phyloP scores from a whole-genome alignment of 176 grass and related monocot species.

The Aechmea fasciata region DNA sequence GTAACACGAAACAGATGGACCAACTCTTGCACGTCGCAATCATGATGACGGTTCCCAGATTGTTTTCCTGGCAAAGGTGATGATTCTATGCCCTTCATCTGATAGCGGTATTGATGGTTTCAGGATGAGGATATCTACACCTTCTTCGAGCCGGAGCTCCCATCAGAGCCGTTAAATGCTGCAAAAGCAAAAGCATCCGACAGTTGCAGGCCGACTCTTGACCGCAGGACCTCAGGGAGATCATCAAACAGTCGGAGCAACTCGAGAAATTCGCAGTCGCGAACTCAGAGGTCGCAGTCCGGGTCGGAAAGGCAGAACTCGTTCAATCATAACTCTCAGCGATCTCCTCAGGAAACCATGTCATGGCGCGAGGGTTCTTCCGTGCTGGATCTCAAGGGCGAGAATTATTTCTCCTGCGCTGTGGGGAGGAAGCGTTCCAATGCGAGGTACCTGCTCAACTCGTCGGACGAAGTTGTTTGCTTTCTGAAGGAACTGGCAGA shows the following conservation, averaged over 20 bases:
- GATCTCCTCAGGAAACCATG: slow-evolving; percentile 33
- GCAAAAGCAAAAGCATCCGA: slow-evolving; percentile 63
- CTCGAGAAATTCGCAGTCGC: slow-evolving; percentile 45
- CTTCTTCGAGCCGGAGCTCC: slow-evolving; percentile 92
- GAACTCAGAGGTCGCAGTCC: slow-evolving; percentile 33
- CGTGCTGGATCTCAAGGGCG: slow-evolving; percentile 85
- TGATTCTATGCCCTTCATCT: background rate
- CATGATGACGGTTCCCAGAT: background rate
- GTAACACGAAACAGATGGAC: too few species aligned
- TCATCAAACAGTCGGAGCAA: slow-evolving; percentile 52
- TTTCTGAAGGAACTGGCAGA: slow-evolving; percentile 78
- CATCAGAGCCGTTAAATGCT: slow-evolving; percentile 44
- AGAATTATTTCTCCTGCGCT: slow-evolving; percentile 98
- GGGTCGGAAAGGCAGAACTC: slow-evolving; percentile 40
- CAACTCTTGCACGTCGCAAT: too few species aligned
- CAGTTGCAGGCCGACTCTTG: slow-evolving; percentile 26
- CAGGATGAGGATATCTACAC: slow-evolving; percentile 99
- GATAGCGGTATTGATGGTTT: slow-evolving; percentile 1
- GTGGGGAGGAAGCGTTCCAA: slow-evolving; percentile 84
- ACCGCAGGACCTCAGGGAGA: slow-evolving; percentile 41
- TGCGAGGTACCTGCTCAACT: slow-evolving; percentile 71
- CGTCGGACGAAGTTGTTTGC: slow-evolving; percentile 72
- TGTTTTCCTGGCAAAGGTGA: background rate
- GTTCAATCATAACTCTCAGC: slow-evolving; percentile 27
- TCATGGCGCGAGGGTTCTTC: slow-evolving; percentile 90